These are phyloP conservation scores for Eremothecium coryli DNA, from an alignment of 1,139 yeast species.

Conservation along the genomic window DNA sequence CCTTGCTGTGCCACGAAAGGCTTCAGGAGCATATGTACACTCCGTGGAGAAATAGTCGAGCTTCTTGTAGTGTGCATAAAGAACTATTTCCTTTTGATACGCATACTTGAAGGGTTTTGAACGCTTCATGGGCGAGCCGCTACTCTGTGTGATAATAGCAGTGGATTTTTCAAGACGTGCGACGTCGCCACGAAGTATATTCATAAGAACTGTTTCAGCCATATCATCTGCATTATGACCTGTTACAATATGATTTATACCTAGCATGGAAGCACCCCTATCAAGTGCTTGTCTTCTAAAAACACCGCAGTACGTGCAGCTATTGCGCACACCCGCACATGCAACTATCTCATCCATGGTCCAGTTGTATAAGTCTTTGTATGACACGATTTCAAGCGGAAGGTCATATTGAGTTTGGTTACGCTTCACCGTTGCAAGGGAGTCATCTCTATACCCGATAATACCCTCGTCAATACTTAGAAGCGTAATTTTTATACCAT, in stretches of 20 bases:
- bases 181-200: constrained; percentile 87
- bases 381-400: constrained; percentile 85
- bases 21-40: constrained; percentile 97
- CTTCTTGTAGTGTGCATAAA: constrained; percentile 93
- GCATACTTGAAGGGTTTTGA: constrained; percentile 94
- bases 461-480: constrained; percentile 95
- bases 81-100: constrained; percentile 93
- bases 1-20: constrained; percentile 95
- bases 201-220: constrained; percentile 98
- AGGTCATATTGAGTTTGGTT: constrained; percentile 81
- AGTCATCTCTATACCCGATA: constrained; percentile 93
- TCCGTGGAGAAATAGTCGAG: constrained; percentile 95
- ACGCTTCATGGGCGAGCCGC: constrained; percentile 76
- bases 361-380: constrained; percentile 86
- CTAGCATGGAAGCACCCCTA: constrained; percentile 86
- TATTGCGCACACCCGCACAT: constrained; percentile 86
- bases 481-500: constrained; percentile 74
- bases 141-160: constrained; percentile 68
- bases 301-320: constrained; percentile 98
- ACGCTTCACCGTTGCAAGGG: constrained; percentile 90
- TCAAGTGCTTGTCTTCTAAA: constrained; percentile 93
- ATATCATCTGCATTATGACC: constrained; percentile 99
- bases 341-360: constrained; percentile 97
- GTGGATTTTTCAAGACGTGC: constrained; percentile 90
- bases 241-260: constrained; percentile 84